Conservation (phyloP, 179 eudicot genomes). For the Pouteria campechiana region DNA sequence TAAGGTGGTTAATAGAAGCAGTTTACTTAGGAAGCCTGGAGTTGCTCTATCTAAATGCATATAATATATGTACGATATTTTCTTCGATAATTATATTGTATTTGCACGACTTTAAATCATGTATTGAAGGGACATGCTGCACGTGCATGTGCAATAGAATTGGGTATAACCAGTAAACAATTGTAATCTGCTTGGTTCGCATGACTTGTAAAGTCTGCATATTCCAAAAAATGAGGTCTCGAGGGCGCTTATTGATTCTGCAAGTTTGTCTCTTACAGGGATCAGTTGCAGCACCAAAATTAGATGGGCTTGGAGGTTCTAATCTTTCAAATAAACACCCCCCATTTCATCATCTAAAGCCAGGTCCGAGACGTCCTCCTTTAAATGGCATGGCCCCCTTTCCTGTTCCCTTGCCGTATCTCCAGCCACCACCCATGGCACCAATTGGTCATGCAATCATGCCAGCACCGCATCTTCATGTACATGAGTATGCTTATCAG, state of each 20-base stretch:
- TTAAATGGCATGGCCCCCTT: constrained; percentile 40
- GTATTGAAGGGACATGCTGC: too few species aligned
- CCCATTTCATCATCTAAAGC: constrained; percentile 33
- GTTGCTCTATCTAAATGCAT: constrained; percentile 1
- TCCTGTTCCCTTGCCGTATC: constrained; percentile 54
- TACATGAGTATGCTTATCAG: constrained; percentile 54
- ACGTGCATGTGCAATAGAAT: too few species aligned
- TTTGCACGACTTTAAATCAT: too few species aligned
- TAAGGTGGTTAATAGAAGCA: too few species aligned
- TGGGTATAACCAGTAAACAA: too few species aligned
- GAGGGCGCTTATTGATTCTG: neutral
- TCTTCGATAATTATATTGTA: too few species aligned
- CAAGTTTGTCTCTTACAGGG: constrained; percentile 23
- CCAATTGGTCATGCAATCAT: constrained; percentile 49
- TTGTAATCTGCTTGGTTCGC: too few species aligned
- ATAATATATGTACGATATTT: neutral
- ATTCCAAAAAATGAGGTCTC: too few species aligned
- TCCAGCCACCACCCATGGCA: constrained; percentile 44
- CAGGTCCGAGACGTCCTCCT: constrained; percentile 46
- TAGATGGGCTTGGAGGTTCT: constrained; percentile 20
- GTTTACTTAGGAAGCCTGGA: too few species aligned
- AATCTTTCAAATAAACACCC: constrained; percentile 46
- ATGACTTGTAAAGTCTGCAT: too few species aligned
- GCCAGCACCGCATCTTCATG: constrained; percentile 29
- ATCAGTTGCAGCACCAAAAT: constrained; percentile 33